Evolutionary conservation across 2,329 filamentous ascomycete species (phyloP).

Genomic region (Myotisia sp.): DNA sequence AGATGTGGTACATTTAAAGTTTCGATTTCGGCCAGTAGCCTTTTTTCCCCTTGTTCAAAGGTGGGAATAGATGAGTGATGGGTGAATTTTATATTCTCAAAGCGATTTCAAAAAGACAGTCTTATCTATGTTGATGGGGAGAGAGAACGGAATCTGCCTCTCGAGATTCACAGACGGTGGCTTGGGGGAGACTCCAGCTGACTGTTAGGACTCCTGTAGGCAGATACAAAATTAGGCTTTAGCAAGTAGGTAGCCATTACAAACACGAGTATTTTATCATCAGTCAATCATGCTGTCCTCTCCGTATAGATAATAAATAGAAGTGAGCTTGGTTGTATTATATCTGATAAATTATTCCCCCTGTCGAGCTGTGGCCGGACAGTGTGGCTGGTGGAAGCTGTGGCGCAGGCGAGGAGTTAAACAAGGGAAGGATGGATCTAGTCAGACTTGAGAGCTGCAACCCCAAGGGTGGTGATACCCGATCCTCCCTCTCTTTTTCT

Average conservation of each 20-base stretch:
- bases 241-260: too few relatives aligned
- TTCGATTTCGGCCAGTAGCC: background rate
- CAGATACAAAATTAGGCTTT: background rate
- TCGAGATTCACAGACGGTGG: conserved; percentile 4
- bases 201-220: conserved; percentile 3
- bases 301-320: too few relatives aligned
- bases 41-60: background rate
- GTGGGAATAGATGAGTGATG: background rate
- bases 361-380: too few relatives aligned
- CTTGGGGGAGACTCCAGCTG: conserved; percentile 2
- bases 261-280: background rate
- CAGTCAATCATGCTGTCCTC: background rate
- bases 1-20: conserved; percentile 30
- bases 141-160: background rate
- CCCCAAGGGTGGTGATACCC: too few relatives aligned
- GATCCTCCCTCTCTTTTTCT: too few relatives aligned
- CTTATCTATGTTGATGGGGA: background rate
- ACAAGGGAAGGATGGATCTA: too few relatives aligned
- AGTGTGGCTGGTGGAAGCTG: too few relatives aligned
- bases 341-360: too few relatives aligned
- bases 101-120: background rate
- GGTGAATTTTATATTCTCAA: background rate
- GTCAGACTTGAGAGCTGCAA: too few relatives aligned
- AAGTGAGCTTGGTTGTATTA: too few relatives aligned
- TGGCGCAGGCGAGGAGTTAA: too few relatives aligned